A percentile compares a stretch with the other conserved stretches of the same genome.
These are phyloP conservation scores for Penicillium manginii DNA, from an alignment of 495 filamentous ascomycete species.

Conservation along the genomic window DNA sequence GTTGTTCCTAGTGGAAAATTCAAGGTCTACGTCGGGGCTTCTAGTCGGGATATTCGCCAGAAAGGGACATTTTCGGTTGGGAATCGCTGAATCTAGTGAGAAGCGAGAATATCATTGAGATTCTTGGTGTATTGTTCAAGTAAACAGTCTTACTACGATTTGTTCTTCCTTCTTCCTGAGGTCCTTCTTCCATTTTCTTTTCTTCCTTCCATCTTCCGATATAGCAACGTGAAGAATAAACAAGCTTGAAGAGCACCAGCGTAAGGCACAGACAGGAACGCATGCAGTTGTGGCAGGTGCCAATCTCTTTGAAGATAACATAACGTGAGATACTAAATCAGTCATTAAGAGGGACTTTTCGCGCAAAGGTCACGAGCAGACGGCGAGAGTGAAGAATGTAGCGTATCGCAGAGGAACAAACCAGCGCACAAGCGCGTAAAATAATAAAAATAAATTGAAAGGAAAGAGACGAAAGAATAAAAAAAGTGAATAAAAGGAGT, in stretches of 20 bases:
- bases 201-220: background rate
- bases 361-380: background rate
- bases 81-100: background rate
- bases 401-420: background rate
- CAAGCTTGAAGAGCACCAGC: background rate
- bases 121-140: background rate
- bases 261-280: background rate
- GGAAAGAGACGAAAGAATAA: background rate
- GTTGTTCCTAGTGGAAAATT: conserved; percentile 54
- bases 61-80: conserved; percentile 17
- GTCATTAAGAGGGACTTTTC: background rate
- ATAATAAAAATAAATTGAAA: background rate
- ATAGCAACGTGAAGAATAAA: background rate
- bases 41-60: conserved; percentile 33
- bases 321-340: background rate
- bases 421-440: background rate
- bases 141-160: background rate
- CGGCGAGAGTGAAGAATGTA: background rate
- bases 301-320: background rate
- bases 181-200: background rate
- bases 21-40: conserved; percentile 61
- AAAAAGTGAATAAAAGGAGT: background rate
- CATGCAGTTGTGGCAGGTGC: background rate
- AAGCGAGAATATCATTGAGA: background rate
- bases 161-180: background rate